These are phyloP conservation scores for Aspergillus quadricinctus DNA, from an alignment of 2,329 filamentous ascomycete genomes.

Conservation along the genomic window DNA sequence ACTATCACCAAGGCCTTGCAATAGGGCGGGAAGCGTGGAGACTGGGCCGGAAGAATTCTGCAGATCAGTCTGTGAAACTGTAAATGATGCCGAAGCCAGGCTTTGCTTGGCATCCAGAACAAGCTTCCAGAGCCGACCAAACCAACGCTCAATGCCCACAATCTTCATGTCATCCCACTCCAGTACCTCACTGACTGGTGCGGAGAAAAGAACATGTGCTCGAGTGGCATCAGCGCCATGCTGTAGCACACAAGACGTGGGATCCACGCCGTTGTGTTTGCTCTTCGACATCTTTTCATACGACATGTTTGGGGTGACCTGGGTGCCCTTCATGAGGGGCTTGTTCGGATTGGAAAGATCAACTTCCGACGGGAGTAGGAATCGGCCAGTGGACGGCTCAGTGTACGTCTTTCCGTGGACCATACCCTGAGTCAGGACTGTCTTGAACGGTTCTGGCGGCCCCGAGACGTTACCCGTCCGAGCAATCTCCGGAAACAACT, in stretches of 20 bases:
- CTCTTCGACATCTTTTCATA: slow-evolving; percentile 96
- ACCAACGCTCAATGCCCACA: slow-evolving; percentile 74
- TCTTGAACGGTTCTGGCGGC: slow-evolving; percentile 70
- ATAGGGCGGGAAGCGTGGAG: slow-evolving; percentile 21
- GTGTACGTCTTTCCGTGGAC: slow-evolving; percentile 82
- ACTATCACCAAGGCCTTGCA: slow-evolving; percentile 29
- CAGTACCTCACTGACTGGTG: slow-evolving; percentile 75
- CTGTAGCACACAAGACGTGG: slow-evolving; percentile 63
- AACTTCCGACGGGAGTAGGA: slow-evolving; percentile 72
- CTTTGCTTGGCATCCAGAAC: slow-evolving; percentile 38
- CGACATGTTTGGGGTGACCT: slow-evolving; percentile 55
- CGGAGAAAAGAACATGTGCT: slow-evolving; percentile 85
- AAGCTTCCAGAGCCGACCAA: slow-evolving; percentile 62
- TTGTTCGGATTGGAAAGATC: slow-evolving; percentile 54
- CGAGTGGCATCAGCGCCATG: slow-evolving; percentile 81
- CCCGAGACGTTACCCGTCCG: slow-evolving; percentile 27
- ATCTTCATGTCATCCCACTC: slow-evolving; percentile 88
- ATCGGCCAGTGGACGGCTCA: slow-evolving; percentile 69
- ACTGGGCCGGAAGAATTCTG: slow-evolving; percentile 16
- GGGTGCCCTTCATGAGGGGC: slow-evolving; percentile 61
- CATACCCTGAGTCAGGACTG: slow-evolving; percentile 87
- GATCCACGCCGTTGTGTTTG: slow-evolving; percentile 88
- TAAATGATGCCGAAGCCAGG: slow-evolving; percentile 19
- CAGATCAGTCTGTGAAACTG: slow-evolving; percentile 18
- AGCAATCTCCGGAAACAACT: slow-evolving; percentile 36